Base-by-base conservation (phyloP, 139 green algal species). In the Asterochloris erici region DNA sequence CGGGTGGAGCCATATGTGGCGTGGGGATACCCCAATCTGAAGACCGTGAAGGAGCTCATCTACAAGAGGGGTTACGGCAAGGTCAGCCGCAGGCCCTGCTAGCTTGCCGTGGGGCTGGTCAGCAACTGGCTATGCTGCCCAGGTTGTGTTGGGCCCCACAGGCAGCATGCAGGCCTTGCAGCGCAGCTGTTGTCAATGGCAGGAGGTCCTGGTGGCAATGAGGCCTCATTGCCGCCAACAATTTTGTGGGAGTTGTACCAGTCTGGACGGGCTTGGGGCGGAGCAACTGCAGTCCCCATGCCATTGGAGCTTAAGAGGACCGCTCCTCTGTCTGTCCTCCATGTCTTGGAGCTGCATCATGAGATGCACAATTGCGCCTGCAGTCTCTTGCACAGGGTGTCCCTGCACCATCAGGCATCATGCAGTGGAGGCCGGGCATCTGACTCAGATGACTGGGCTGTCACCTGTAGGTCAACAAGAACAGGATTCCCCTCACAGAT, bases 21-120 rank as follows among this genome's bases (percentile, higher is more conserved):
- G 0, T 99, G 87, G 86, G 97, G 93, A 26, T 98, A 99, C 92
- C 97, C 97, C 83, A 99, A 98, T 92, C 91, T 98, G 74, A 99
- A 99, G 96, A 96, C 93, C 14, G 94, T 99, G 38, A 91, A 91
- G 74, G 97, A 99, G 93, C 92, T 99, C 27, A 95, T 99, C 86
- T 98, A 98, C 94, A 99, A 99, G 95, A 93, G 97, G 79, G 97
- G 97, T 15, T 97, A 95, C 83, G 97, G 93, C 88, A 99, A 99
- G 95, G 92, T 97, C 16, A 19, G 77, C 21, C 38, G 38, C 38
- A 54, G 2, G 4, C 38, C 38, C 38, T 54, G 38, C 38, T 6
- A 54, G 38, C 38, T 54, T 54, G 38, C 38, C 38, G 6, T 54
- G 38, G 38, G 38, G 38, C 6, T 54, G 38, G 38, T 54, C 68